Conservation (phyloP, 2,329 filamentous ascomycete species). For the Catunica adiposa region DNA sequence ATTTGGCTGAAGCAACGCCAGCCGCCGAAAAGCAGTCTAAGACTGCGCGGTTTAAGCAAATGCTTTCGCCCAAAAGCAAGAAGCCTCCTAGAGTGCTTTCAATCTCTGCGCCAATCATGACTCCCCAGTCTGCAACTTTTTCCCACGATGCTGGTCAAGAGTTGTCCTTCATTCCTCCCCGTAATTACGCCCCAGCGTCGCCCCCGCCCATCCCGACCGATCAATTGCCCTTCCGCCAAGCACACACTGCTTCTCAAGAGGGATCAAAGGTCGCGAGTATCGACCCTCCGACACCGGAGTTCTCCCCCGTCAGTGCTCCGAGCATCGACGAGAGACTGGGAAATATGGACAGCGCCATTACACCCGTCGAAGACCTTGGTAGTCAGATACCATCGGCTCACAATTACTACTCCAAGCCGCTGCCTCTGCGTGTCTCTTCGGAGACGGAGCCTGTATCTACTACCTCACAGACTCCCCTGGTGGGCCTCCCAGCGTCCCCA, state of each 20-base stretch:
- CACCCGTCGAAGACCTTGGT: background rate
- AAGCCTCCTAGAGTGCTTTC: conserved; percentile 30
- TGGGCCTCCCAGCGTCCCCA: conserved; percentile 26
- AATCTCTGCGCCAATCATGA: conserved; percentile 51
- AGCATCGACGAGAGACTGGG: conserved; percentile 31
- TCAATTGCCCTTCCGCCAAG: conserved; percentile 20
- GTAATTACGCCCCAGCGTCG: conserved; percentile 39
- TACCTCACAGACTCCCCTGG: conserved; percentile 25
- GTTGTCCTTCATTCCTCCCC: conserved; percentile 39
- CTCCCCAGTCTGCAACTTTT: conserved; percentile 43
- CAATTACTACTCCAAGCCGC: background rate
- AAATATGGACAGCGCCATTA: background rate
- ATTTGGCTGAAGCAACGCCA: conserved; percentile 27
- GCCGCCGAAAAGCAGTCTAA: conserved; percentile 34
- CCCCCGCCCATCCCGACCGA: conserved; percentile 29
- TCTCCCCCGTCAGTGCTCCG: conserved; percentile 30
- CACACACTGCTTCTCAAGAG: background rate
- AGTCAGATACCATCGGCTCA: background rate
- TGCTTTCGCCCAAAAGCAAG: conserved; percentile 41
- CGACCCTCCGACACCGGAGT: conserved; percentile 24
- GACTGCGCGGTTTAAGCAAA: conserved; percentile 39
- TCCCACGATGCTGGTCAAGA: conserved; percentile 36
- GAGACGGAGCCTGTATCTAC: background rate
- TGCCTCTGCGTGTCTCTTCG: background rate
- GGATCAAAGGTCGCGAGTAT: background rate